Evolutionary conservation across 129 eudicot species (phyloP).

Genomic region (Lactuca sativa): DNA sequence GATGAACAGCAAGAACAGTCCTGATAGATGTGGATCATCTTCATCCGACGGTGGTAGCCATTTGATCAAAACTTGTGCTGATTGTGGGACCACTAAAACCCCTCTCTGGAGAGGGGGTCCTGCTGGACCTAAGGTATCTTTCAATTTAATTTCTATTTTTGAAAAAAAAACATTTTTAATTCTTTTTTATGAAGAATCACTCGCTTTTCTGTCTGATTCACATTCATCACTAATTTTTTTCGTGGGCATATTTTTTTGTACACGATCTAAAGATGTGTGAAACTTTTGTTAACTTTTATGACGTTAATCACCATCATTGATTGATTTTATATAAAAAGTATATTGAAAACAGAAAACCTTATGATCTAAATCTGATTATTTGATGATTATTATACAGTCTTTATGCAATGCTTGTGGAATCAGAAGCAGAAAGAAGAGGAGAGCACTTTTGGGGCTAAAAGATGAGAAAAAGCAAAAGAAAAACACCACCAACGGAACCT

Average conservation of each 20-base stretch:
- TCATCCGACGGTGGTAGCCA: slow-evolving; percentile 40
- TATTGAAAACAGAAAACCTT: not conserved
- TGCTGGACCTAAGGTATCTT: slow-evolving; percentile 81
- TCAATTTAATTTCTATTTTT: not conserved
- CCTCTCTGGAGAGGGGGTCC: slow-evolving; percentile 97
- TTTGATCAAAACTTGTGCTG: slow-evolving; percentile 57
- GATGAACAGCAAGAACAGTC: slow-evolving; percentile 39
- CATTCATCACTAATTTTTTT: not conserved
- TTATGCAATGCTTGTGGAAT: slow-evolving; percentile 91
- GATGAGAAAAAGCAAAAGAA: slow-evolving; percentile 56
- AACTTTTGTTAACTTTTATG: not conserved
- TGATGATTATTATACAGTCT: slow-evolving; percentile 42
- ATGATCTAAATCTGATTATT: slow-evolving; percentile 10
- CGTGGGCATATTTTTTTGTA: slow-evolving; percentile 8
- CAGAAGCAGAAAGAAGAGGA: slow-evolving; percentile 72
- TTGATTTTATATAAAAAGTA: no score
- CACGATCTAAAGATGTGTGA: not conserved
- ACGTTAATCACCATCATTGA: not conserved
- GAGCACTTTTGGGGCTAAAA: slow-evolving; percentile 68
- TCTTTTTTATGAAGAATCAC: not conserved
- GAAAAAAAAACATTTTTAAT: not conserved
- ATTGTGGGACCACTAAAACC: slow-evolving; percentile 88
- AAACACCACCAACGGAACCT: slow-evolving; percentile 7
- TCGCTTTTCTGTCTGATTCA: not conserved
- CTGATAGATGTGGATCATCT: slow-evolving; percentile 44